Evolutionary conservation across 73 alveolate species (phyloP).

Genomic region (Paramecium octaurelia): DNA sequence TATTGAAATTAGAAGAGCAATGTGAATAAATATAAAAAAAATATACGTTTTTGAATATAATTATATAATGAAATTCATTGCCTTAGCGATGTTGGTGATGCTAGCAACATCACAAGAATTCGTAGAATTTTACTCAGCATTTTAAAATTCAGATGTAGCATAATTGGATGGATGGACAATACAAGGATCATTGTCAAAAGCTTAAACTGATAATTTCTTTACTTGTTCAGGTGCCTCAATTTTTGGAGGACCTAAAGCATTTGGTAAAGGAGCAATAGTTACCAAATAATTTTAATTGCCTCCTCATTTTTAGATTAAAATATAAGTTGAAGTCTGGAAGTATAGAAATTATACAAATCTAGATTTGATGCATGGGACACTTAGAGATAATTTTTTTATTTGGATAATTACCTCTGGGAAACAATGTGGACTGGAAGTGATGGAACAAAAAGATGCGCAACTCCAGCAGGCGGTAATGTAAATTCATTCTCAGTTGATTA

Average conservation of each 20-base stretch:
- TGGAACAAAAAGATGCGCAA: background rate
- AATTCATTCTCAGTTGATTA: background rate
- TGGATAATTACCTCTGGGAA: conserved; percentile 2
- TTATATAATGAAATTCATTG: background rate
- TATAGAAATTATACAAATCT: background rate
- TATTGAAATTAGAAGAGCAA: background rate
- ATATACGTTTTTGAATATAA: background rate
- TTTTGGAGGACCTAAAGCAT: background rate
- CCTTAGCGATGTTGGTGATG: conserved; percentile 24
- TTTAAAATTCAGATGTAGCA: background rate
- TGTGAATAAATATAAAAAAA: background rate
- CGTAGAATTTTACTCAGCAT: background rate
- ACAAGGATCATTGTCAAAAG: background rate
- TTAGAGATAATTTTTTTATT: background rate
- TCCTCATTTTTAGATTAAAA: background rate
- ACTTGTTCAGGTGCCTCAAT: background rate
- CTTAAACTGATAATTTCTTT: background rate
- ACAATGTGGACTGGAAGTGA: conserved; percentile 7
- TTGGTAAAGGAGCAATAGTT: background rate
- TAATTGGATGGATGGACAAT: background rate
- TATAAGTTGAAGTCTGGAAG: conserved; percentile 1
- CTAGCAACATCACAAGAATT: background rate
- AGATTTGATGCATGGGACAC: conserved; percentile 1
- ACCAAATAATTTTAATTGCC: background rate
- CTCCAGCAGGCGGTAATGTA: background rate